Evolutionary conservation across 768 basidiomycete genomes (phyloP).

Genomic region (Lactarius akahatsu): DNA sequence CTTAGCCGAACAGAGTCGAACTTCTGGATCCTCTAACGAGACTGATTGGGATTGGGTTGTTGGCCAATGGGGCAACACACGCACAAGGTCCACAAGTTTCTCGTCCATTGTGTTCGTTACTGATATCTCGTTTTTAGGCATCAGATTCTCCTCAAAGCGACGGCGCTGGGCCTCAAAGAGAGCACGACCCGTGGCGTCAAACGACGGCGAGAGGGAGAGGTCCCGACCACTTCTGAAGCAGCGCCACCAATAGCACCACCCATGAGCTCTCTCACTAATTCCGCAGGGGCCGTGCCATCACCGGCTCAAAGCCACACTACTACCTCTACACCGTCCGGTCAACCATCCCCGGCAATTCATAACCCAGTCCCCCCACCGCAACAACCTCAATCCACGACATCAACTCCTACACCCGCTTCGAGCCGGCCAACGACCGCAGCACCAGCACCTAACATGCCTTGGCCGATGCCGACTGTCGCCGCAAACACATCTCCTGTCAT

Average conservation of each 20-base stretch:
- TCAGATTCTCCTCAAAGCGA: conserved; percentile 82
- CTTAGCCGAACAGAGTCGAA: conserved; percentile 64
- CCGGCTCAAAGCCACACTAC: conserved; percentile 26
- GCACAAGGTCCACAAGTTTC: conserved; percentile 56
- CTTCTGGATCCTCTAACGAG: conserved; percentile 45
- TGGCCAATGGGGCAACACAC: conserved; percentile 67
- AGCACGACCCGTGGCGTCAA: conserved; percentile 65
- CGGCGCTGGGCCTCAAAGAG: conserved; percentile 73
- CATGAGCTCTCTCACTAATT: conserved; percentile 20
- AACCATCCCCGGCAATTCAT: conserved; percentile 29
- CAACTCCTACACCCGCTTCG: conserved; percentile 22
- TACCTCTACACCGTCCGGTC: conserved; percentile 25
- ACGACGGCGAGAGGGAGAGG: conserved; percentile 47
- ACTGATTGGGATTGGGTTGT: conserved; percentile 82
- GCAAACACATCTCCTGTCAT: conserved; percentile 29
- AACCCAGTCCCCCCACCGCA: conserved; percentile 19
- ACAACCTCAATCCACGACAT: conserved; percentile 21
- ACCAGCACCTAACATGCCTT: conserved; percentile 25
- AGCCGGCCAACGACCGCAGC: conserved; percentile 23
- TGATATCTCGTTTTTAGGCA: conserved; percentile 47
- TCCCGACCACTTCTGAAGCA: conserved; percentile 13
- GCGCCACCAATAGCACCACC: conserved; percentile 15
- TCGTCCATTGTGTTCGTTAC: background rate
- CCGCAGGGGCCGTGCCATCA: conserved; percentile 20
- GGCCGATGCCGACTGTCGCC: conserved; percentile 31